Percentiles rank a stretch among this genome's conserved stretches.
phyloP scores from a whole-genome alignment of 2,329 filamentous ascomycete genomes.

The Ramichloridium luteum region DNA sequence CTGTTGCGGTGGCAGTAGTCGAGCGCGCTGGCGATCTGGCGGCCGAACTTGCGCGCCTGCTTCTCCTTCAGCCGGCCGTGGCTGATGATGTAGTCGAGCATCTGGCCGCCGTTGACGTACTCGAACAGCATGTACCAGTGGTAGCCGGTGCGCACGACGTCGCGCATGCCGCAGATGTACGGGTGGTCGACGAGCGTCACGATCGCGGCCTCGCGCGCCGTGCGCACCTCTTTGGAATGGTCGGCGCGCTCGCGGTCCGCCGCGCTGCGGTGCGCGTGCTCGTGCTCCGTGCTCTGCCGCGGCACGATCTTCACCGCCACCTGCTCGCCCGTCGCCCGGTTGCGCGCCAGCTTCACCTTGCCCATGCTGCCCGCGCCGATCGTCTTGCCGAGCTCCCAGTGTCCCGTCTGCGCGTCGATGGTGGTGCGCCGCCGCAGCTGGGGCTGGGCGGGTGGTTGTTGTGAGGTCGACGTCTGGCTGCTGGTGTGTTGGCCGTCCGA shows the following conservation, averaged over 20 bases:
- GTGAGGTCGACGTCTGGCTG: slow-evolving; percentile 3
- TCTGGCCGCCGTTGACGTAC: slow-evolving; percentile 96
- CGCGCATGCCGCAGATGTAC: slow-evolving; percentile 89
- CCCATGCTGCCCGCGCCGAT: slow-evolving; percentile 98
- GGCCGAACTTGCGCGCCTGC: slow-evolving; percentile 91
- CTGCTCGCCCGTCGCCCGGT: slow-evolving; percentile 82
- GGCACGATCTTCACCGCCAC: slow-evolving; percentile 97
- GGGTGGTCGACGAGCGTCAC: slow-evolving; percentile 89
- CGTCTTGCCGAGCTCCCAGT: slow-evolving; percentile 92
- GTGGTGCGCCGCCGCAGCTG: slow-evolving; percentile 54
- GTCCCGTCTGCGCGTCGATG: slow-evolving; percentile 79
- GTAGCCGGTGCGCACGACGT: slow-evolving; percentile 89
- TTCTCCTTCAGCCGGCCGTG: slow-evolving; percentile 97
- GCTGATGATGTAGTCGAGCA: slow-evolving; percentile 99
- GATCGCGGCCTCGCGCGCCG: slow-evolving; percentile 88
- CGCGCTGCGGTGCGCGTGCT: slow-evolving; percentile 56
- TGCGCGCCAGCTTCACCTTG: slow-evolving; percentile 91
- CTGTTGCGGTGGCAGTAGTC: slow-evolving; percentile 98
- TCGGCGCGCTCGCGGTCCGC: slow-evolving; percentile 81
- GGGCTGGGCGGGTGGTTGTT: slow-evolving; percentile 16
- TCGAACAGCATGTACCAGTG: slow-evolving; percentile 99
- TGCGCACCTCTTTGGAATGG: slow-evolving; percentile 91
- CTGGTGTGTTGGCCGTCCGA: slow-evolving; percentile 11
- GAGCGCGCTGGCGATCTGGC: slow-evolving; percentile 89
- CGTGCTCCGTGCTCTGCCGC: slow-evolving; percentile 66